phyloP scores from a whole-genome alignment of 768 basidiomycete species.

The Mycena venus region DNA sequence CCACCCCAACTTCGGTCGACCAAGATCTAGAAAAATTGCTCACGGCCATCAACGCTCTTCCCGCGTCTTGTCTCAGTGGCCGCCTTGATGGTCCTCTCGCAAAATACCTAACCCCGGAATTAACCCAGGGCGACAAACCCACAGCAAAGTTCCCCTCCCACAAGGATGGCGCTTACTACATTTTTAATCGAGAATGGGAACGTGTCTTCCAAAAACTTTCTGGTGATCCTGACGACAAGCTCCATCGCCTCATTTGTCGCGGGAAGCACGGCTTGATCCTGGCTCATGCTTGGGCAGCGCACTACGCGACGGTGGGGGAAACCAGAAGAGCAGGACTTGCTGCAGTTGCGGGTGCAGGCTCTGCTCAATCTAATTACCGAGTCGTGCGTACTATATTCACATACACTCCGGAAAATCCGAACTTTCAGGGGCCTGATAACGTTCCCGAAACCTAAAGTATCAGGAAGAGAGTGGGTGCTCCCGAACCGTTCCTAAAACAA shows the following conservation, averaged over 20 bases:
- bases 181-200: conserved; percentile 8
- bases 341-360: too few species aligned
- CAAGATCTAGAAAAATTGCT: background rate
- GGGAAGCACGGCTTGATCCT: conserved; percentile 8
- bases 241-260: background rate
- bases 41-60: conserved; percentile 9
- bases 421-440: too few species aligned
- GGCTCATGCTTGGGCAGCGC: too few species aligned
- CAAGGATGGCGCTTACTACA: background rate
- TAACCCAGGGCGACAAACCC: conserved; percentile 11
- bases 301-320: too few species aligned
- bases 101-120: background rate
- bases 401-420: too few species aligned
- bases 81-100: conserved; percentile 9
- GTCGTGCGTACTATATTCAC: too few species aligned
- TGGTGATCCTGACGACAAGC: background rate
- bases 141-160: background rate
- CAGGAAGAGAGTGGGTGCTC: too few species aligned
- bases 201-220: conserved; percentile 1
- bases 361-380: too few species aligned
- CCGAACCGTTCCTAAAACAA: too few species aligned
- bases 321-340: too few species aligned
- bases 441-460: too few species aligned
- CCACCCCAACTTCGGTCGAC: too few species aligned
- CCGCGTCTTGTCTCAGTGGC: background rate